These are phyloP conservation scores for Penicillium brevicompactum DNA, from an alignment of 2,329 filamentous ascomycete species.

Conservation along the genomic window DNA sequence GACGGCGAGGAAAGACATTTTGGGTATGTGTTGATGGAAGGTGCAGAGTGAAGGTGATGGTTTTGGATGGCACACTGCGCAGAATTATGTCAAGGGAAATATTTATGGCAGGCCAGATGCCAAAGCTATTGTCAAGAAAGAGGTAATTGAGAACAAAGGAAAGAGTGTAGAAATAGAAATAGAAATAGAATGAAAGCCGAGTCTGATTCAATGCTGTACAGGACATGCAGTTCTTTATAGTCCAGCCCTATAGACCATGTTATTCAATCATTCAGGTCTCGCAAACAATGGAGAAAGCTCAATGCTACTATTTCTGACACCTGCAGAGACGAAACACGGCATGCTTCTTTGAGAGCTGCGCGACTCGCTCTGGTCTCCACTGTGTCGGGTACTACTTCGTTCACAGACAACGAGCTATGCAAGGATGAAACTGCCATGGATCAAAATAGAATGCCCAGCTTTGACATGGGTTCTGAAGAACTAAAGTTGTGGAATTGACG, in stretches of 20 bases:
- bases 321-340: conserved; percentile 17
- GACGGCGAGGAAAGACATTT: conserved; percentile 33
- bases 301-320: conserved; percentile 16
- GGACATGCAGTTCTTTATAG: conserved; percentile 14
- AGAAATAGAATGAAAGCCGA: conserved; percentile 9
- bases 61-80: conserved; percentile 5
- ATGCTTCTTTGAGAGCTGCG: conserved; percentile 12
- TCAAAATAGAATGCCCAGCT: conserved; percentile 10
- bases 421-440: conserved; percentile 19
- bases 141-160: conserved; percentile 13
- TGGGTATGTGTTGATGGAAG: conserved; percentile 1
- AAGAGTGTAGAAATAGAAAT: conserved; percentile 7
- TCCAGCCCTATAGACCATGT: neutral
- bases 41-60: neutral
- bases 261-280: neutral
- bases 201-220: neutral
- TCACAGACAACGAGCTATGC: conserved; percentile 7
- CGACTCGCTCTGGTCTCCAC: conserved; percentile 14
- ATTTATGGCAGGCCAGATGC: conserved; percentile 20
- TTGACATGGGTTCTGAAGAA: neutral
- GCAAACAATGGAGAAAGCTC: conserved; percentile 4
- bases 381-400: conserved; percentile 3
- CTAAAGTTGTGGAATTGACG: neutral
- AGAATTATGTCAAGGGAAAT: neutral
- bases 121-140: conserved; percentile 9